These are phyloP conservation scores for Teratosphaeria gauchensis DNA, from an alignment of 2,329 filamentous ascomycete genomes.

Conservation along the genomic window DNA sequence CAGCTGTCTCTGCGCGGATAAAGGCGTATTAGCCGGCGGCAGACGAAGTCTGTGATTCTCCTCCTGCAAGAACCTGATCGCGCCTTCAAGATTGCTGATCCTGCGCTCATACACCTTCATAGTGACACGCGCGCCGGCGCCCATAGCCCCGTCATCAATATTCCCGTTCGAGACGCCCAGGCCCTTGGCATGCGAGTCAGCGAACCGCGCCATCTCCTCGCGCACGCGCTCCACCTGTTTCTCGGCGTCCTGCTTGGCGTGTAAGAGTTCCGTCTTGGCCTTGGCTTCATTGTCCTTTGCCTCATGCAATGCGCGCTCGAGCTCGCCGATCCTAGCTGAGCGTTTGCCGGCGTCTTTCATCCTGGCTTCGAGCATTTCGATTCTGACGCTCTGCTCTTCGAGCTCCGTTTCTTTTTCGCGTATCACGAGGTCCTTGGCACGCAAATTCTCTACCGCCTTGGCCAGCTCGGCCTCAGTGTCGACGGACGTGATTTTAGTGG, in stretches of 20 bases:
- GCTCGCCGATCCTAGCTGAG: slow-evolving; percentile 55
- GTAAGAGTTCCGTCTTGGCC: slow-evolving; percentile 26
- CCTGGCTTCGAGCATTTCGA: slow-evolving; percentile 80
- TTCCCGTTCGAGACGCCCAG: slow-evolving; percentile 46
- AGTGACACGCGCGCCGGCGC: slow-evolving; percentile 63
- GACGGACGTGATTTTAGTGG: slow-evolving; percentile 68
- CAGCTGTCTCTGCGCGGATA: slow-evolving; percentile 25
- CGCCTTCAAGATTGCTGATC: slow-evolving; percentile 53
- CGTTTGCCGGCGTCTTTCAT: slow-evolving; percentile 78
- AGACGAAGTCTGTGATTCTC: slow-evolving; percentile 56
- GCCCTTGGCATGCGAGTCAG: slow-evolving; percentile 14
- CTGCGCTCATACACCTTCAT: slow-evolving; percentile 58
- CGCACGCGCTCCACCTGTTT: slow-evolving; percentile 19
- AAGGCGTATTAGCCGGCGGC: slow-evolving; percentile 17
- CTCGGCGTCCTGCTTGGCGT: slow-evolving; percentile 16
- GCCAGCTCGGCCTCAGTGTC: slow-evolving; percentile 80
- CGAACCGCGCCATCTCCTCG: slow-evolving; percentile 19
- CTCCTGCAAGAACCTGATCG: slow-evolving; percentile 58
- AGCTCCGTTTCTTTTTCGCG: slow-evolving; percentile 59
- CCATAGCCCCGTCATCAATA: slow-evolving; percentile 55
- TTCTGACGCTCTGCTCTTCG: slow-evolving; percentile 81
- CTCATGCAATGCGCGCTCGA: slow-evolving; percentile 40
- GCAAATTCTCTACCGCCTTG: slow-evolving; percentile 68
- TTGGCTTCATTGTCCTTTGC: slow-evolving; percentile 46
- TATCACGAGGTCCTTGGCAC: slow-evolving; percentile 55